Evolutionary conservation across 352 stramenopile species (phyloP).

Genomic region (Phytophthora sansomeana): DNA sequence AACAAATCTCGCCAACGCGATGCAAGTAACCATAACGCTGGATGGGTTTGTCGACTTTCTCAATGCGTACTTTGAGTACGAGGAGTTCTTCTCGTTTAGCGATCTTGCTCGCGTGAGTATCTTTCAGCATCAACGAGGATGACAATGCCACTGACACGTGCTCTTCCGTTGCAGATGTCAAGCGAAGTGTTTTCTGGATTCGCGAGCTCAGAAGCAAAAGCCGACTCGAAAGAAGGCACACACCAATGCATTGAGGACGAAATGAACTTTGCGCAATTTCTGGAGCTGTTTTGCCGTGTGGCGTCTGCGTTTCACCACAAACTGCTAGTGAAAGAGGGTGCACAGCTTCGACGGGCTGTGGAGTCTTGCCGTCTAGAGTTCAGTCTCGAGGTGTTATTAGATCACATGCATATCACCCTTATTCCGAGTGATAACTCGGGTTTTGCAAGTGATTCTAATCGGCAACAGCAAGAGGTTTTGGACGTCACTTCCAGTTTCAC

Average conservation of each 20-base stretch:
- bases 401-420: constrained; percentile 63
- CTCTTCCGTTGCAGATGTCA: constrained; percentile 21
- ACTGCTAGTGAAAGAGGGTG: constrained; percentile 53
- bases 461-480: constrained; percentile 6
- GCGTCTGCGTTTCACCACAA: constrained; percentile 60
- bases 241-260: neutral
- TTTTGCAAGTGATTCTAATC: neutral
- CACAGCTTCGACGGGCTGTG: constrained; percentile 57
- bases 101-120: constrained; percentile 45
- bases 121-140: too few relatives aligned
- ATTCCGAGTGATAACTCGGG: constrained; percentile 22
- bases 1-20: constrained; percentile 8
- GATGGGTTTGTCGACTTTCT: constrained; percentile 83
- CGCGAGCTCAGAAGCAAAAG: neutral
- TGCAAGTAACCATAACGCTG: constrained; percentile 51
- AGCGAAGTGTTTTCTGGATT: constrained; percentile 16
- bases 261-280: constrained; percentile 66
- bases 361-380: constrained; percentile 73
- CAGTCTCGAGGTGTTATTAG: constrained; percentile 61
- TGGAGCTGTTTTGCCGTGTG: constrained; percentile 73
- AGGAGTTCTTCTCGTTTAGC: constrained; percentile 69
- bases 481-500: neutral
- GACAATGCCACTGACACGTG: neutral
- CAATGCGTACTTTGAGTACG: constrained; percentile 83
- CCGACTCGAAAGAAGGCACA: constrained; percentile 17